These are phyloP conservation scores for Cystobasidium tubakii DNA, from an alignment of 768 basidiomycete genomes.

Conservation along the genomic window DNA sequence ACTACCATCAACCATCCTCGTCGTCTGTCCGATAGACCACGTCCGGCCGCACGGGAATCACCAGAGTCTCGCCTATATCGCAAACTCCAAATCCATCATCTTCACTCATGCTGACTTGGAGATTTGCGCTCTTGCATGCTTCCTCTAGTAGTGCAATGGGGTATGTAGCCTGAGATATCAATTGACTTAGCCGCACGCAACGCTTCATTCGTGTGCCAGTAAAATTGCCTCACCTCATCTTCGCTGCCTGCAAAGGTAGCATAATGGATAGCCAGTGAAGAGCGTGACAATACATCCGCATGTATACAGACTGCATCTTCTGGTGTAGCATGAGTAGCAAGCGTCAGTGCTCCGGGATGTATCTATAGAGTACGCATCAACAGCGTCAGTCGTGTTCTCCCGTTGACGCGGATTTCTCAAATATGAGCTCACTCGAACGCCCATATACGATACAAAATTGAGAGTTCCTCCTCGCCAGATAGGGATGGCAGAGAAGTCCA, in stretches of 20 bases:
- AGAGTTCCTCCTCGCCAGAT: conserved; percentile 51
- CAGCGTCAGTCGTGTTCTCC: too few relatives aligned
- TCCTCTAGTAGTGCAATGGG: conserved; percentile 41
- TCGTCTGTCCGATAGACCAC: neutral
- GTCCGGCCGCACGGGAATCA: conserved; percentile 16
- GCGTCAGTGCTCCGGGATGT: conserved; percentile 22
- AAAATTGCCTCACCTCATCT: conserved; percentile 48
- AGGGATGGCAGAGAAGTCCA: conserved; percentile 56
- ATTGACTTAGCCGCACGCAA: too few relatives aligned
- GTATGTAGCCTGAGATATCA: conserved; percentile 16
- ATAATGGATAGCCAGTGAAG: conserved; percentile 51
- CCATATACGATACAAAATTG: conserved; percentile 51
- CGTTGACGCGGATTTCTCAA: neutral
- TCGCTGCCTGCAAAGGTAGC: conserved; percentile 54
- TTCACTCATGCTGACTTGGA: conserved; percentile 45
- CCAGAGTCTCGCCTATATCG: conserved; percentile 49
- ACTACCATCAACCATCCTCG: too few relatives aligned
- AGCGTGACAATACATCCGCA: conserved; percentile 59
- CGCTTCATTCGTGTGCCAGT: too few relatives aligned
- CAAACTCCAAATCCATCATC: conserved; percentile 51
- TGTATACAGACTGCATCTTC: conserved; percentile 65
- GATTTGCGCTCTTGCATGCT: conserved; percentile 31
- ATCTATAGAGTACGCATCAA: conserved; percentile 49
- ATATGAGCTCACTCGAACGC: conserved; percentile 49
- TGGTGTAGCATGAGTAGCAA: conserved; percentile 53